Evolutionary conservation across 2,329 filamentous ascomycete genomes (phyloP).

Genomic region (Alternaria panax): DNA sequence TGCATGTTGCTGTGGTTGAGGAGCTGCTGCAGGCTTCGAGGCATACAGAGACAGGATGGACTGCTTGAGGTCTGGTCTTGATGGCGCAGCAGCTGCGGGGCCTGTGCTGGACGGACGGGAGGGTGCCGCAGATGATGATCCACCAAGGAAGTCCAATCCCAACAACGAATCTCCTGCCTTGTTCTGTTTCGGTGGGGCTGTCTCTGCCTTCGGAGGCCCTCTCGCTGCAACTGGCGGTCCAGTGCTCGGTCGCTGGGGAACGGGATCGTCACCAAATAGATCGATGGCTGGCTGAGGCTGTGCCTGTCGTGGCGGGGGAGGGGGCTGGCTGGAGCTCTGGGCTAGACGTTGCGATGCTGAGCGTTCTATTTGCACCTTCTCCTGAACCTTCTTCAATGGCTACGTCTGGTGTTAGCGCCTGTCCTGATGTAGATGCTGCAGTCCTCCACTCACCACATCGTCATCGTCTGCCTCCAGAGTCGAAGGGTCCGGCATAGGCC

Average conservation of each 20-base stretch:
- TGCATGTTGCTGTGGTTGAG: slow-evolving; percentile 60
- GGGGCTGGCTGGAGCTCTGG: slow-evolving; percentile 40
- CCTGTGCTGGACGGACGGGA: slow-evolving; percentile 81
- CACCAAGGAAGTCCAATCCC: slow-evolving; percentile 90
- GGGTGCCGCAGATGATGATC: slow-evolving; percentile 71
- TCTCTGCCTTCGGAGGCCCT: slow-evolving; percentile 70
- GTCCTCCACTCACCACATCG: slow-evolving; percentile 70
- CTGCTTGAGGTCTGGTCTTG: slow-evolving; percentile 92
- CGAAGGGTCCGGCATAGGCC: slow-evolving; percentile 89
- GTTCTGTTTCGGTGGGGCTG: slow-evolving; percentile 65
- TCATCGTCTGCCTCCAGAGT: slow-evolving; percentile 84
- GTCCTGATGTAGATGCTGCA: neutral
- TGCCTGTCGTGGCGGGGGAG: slow-evolving; percentile 39
- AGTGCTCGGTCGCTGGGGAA: slow-evolving; percentile 73
- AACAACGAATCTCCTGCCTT: slow-evolving; percentile 86
- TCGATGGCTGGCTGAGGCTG: slow-evolving; percentile 63
- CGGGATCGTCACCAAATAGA: slow-evolving; percentile 81
- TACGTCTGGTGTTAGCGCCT: slow-evolving; percentile 37
- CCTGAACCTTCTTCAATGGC: slow-evolving; percentile 72
- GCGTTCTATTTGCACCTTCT: slow-evolving; percentile 72
- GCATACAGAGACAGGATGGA: slow-evolving; percentile 96
- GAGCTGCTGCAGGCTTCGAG: slow-evolving; percentile 73
- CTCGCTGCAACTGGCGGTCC: slow-evolving; percentile 65
- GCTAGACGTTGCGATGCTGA: slow-evolving; percentile 62
- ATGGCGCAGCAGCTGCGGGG: slow-evolving; percentile 67